Percentiles rank a stretch among this genome's conserved stretches.
These are phyloP conservation scores for Triticum urartu DNA, from an alignment of 176 grass and related monocot species.

Conservation along the genomic window DNA sequence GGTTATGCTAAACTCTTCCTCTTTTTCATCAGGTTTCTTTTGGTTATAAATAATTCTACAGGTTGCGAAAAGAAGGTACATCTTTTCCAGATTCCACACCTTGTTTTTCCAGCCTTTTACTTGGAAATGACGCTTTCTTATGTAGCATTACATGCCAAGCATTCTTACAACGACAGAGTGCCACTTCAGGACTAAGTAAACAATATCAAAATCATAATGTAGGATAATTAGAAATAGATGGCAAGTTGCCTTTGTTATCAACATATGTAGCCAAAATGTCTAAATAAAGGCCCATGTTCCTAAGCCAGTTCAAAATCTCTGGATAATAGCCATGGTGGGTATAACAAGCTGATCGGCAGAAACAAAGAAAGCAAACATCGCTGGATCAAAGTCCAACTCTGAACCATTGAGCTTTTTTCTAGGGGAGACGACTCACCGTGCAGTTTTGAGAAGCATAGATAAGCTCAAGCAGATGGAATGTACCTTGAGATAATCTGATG, in stretches of 20 bases:
- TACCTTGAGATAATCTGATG: conserved; percentile 60
- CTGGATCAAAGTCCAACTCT: neutral
- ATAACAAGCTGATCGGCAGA: neutral
- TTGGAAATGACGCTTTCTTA: neutral
- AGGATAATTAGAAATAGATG: neutral
- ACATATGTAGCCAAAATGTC: neutral
- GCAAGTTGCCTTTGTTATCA: neutral
- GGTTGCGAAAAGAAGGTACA: neutral
- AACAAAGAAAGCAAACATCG: conserved; percentile 4
- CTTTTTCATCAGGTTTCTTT: conserved; percentile 26
- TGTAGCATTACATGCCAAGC: neutral
- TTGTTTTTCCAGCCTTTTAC: neutral
- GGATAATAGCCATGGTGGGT: conserved; percentile 9
- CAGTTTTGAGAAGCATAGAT: conserved; percentile 8
- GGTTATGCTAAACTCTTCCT: neutral
- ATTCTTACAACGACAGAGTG: neutral
- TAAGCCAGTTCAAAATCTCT: conserved; percentile 4
- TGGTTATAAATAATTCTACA: conserved; percentile 6
- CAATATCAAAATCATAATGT: conserved; percentile 10
- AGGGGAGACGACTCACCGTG: conserved; percentile 1
- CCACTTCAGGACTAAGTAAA: neutral
- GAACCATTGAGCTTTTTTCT: neutral
- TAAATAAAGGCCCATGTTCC: neutral
- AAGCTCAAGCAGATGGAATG: neutral
- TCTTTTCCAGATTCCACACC: neutral